Evolutionary conservation across 257 asterid genomes (phyloP), one percentile per base, ranked within the genome.

Genomic region (Linaria vulgaris): DNA sequence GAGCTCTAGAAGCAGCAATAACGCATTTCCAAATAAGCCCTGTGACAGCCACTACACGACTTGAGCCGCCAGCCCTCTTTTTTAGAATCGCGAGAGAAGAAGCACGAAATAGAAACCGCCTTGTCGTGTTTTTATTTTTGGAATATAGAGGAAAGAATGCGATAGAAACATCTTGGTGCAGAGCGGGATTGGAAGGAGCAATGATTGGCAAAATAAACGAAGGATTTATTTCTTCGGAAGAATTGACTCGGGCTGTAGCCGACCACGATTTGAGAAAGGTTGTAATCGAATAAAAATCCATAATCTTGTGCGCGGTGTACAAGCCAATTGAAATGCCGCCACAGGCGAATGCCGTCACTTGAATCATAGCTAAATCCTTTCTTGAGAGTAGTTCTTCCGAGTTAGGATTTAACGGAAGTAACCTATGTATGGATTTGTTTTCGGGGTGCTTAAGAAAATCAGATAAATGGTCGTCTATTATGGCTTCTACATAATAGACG

Each of bases 11-110:
- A 2, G 37, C 47, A n/a, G 62, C 62, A 23, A 56, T 31, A 14
- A 15, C 19, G 47, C 62, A 56, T 56, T 56, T 56, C 62, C 62
- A 56, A 8, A 56, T 56, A 16, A 56, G 62, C 19, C 45, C 39
- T 6, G 62, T 56, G 8, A 56, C 62, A 8, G 62, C 39, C 31
- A 56, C 45, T 41, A 56, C 47, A 12, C 62, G 45, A 31, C 62
- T 56, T 56, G 62, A 15, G 1, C 21, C n/a, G n/a, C n/a, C 62
- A 14, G 62, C 16, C 13, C 9, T 34, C 12, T 39, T 10, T 34
- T 56, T 56, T 24, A 56, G 22, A 16, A 5, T 30, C 23, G 21
- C 41, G 16, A 56, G 62, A 27, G 24, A 10, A 16, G 24, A 10
- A 14, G 45, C 62, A 27, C 46, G 34, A 11, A 56, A 56, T 15